Evolutionary conservation across 179 eudicot genomes (phyloP).

Genomic region (Actinidia chinensis): DNA sequence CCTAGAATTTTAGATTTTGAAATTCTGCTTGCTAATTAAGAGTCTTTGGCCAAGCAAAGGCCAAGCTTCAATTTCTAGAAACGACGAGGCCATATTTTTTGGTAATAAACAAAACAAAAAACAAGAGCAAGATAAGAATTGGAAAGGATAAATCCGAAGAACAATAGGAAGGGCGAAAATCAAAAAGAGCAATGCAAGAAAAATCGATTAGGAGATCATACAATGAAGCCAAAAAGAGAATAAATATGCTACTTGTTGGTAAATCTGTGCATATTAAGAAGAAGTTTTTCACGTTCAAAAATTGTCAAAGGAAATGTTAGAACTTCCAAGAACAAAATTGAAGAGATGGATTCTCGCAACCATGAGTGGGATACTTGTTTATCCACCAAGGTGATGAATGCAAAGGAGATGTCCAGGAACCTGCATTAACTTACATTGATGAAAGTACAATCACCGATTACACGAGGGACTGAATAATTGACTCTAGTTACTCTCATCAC

Average conservation of each 20-base stretch:
- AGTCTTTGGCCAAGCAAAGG: slow-evolving; percentile 5
- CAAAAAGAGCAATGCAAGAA: neutral
- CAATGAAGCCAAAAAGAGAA: no score
- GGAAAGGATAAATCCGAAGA: neutral
- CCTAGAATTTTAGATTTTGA: slow-evolving; percentile 23
- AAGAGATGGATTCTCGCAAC: neutral
- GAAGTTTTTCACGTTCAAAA: neutral
- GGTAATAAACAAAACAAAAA: neutral
- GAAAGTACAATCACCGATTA: neutral
- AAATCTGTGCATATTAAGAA: slow-evolving; percentile 9
- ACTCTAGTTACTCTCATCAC: slow-evolving; percentile 13
- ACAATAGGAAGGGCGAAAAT: neutral
- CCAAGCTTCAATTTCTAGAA: neutral
- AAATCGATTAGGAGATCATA: no score
- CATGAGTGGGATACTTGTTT: slow-evolving; percentile 21
- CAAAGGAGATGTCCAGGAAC: neutral
- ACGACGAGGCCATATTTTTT: slow-evolving; percentile 6
- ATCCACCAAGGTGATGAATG: neutral
- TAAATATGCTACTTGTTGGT: neutral
- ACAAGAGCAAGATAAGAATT: no score
- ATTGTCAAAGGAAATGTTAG: slow-evolving; percentile 18
- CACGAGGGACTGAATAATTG: slow-evolving; percentile 12
- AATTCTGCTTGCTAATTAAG: slow-evolving; percentile 7
- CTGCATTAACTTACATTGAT: neutral
- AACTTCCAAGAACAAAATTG: neutral